Evolutionary conservation across 1,139 yeast species (phyloP), one percentile per base, ranked within the genome.

Genomic region (Tardiomyces digboiensis): DNA sequence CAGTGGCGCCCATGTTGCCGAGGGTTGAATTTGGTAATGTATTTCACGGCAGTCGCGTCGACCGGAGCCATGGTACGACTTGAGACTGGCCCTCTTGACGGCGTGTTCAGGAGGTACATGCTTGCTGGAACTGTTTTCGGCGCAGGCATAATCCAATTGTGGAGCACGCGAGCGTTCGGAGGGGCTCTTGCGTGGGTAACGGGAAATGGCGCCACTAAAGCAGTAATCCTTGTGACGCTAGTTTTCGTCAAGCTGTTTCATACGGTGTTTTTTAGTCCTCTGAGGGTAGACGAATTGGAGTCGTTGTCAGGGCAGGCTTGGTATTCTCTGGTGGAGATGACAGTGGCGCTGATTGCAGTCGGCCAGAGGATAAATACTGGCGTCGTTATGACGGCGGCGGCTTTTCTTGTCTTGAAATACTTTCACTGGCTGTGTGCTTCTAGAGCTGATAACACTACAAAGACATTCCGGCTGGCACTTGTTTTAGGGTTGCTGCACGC

Each of bases 371-470:
- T 53, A 21, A 46, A 53, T 8, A 26, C 49, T 40, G 65, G 66
- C 46, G 69, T 63, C 51, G 67, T 66, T 2, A 74, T 72, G 3
- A 53, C 69, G 41, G 69, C 71, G 49, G 54, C 64, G n/a, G 62
- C 72, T 42, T 64, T 71, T 5, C 50, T 68, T 21, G 57, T 70
- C n/a, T 55, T 73, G 42, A 73, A 72, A 51, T 64, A 73, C 46
- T 72, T 72, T 50, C 76, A 72, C 48, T 65, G 67, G 50, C 53
- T 73, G 36, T 59, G 68, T 21, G 68, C 68, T 6, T 71, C 65
- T 41, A 53, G 77, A 33, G 70, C 65, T 14, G 43, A 51, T 16
- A 48, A 46, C 20, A 44, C 29, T 23, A 18, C 19, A 21, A 21
- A 13, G 40, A 36, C 14, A 19, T 29, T 20, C 26, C 44, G 50